Percentiles rank a stretch among this genome's conserved stretches.
Conservation (phyloP, 208 protist species). For the Acanthamoeba royreba region DNA sequence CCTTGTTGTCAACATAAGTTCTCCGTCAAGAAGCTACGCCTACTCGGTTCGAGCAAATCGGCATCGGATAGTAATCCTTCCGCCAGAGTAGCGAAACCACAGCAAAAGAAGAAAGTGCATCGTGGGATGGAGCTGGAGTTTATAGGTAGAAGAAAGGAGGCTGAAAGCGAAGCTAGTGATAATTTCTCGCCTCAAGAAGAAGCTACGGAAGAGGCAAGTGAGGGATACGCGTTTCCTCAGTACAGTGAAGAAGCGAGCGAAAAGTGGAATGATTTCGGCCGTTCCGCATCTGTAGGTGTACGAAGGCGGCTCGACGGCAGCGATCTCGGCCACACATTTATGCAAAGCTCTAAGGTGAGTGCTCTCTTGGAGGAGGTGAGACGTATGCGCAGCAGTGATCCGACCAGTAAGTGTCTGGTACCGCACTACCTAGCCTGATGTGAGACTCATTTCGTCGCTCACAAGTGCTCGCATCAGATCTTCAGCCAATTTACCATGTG, state of each 20-base stretch:
- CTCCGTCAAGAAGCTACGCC: neutral
- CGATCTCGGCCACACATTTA: neutral
- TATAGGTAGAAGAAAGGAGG: neutral
- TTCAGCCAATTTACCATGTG: constrained; percentile 52
- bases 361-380: constrained; percentile 15
- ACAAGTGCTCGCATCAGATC: neutral
- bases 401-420: constrained; percentile 34
- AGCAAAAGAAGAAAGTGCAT: neutral
- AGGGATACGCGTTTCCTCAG: too few species aligned
- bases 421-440: neutral
- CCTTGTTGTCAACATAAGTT: neutral
- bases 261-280: too few species aligned
- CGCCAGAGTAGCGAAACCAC: neutral
- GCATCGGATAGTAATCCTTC: neutral
- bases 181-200: too few species aligned
- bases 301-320: neutral
- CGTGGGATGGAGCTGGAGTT: neutral
- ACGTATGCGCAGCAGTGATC: neutral
- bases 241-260: too few species aligned
- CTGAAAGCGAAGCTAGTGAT: neutral
- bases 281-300: too few species aligned
- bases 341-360: constrained; percentile 7
- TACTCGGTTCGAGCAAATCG: neutral
- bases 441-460: neutral
- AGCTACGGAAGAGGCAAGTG: too few species aligned